Percentiles rank a stretch among this genome's conserved stretches.
phyloP scores from a whole-genome alignment of 495 filamentous ascomycete genomes.

The Aspergillus baeticus region DNA sequence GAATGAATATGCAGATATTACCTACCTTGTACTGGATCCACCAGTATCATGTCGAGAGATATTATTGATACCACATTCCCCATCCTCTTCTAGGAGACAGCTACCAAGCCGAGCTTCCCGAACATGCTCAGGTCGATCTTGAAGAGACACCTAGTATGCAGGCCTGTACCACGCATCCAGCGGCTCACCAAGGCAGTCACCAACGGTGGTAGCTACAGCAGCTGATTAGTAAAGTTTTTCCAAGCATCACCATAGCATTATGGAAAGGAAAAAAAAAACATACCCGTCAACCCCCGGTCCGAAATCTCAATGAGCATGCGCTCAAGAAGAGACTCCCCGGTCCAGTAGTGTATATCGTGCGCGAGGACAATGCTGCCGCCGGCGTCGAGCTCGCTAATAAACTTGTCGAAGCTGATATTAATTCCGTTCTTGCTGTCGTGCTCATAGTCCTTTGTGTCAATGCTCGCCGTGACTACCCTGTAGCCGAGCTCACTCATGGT shows the following conservation, averaged over 20 bases:
- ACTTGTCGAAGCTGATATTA: slow-evolving; percentile 30
- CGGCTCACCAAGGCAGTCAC: slow-evolving; percentile 71
- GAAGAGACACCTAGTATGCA: too few relatives aligned
- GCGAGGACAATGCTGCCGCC: slow-evolving; percentile 40
- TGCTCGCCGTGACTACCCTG: slow-evolving; percentile 40
- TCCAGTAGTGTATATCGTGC: slow-evolving; percentile 46
- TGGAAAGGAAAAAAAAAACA: slow-evolving; percentile 9
- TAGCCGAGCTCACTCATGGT: slow-evolving; percentile 39
- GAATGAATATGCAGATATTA: too few relatives aligned
- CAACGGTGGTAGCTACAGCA: slow-evolving; percentile 64
- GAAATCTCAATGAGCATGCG: slow-evolving; percentile 34
- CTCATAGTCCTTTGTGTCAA: slow-evolving; percentile 47
- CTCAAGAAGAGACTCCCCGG: slow-evolving; percentile 34
- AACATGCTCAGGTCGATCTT: too few relatives aligned
- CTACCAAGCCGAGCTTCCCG: too few relatives aligned
- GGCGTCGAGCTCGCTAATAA: slow-evolving; percentile 24
- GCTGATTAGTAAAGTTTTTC: slow-evolving; percentile 8
- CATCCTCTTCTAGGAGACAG: too few relatives aligned
- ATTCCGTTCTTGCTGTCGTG: slow-evolving; percentile 29
- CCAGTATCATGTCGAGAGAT: too few relatives aligned
- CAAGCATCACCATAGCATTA: not conserved
- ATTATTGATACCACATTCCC: too few relatives aligned
- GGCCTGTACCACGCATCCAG: slow-evolving; percentile 60
- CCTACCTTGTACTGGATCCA: too few relatives aligned
- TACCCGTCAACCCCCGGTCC: slow-evolving; percentile 33